Percentiles rank a stretch among this genome's conserved stretches.
Evolutionary conservation across 257 asterid genomes (phyloP).

Genomic region (Haberlea rhodopensis): DNA sequence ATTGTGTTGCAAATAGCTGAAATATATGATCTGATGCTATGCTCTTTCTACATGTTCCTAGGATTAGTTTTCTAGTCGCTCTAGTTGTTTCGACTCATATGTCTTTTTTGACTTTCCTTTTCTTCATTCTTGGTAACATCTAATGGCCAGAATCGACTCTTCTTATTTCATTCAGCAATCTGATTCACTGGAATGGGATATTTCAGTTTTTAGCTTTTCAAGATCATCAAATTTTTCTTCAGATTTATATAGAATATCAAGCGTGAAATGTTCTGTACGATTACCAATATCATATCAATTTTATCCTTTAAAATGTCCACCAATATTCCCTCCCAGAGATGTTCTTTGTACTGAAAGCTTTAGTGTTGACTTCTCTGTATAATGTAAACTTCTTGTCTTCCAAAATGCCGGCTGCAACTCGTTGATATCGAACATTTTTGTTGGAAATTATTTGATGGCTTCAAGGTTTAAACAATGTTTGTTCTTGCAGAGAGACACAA

Average conservation of each 20-base stretch:
- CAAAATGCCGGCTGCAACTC: background rate
- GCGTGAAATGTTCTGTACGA: too few relatives aligned
- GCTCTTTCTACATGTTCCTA: too few relatives aligned
- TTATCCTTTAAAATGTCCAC: too few relatives aligned
- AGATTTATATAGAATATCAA: too few relatives aligned
- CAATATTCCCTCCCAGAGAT: background rate
- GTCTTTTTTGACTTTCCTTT: background rate
- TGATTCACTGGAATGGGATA: background rate
- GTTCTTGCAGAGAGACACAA: constrained; percentile 75
- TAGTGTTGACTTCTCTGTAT: background rate
- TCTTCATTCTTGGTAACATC: background rate
- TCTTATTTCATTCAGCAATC: too few relatives aligned
- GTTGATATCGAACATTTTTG: too few relatives aligned
- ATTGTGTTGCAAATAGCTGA: too few relatives aligned
- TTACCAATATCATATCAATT: too few relatives aligned
- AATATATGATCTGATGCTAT: too few relatives aligned
- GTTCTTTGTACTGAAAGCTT: background rate
- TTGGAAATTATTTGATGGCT: background rate
- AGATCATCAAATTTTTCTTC: too few relatives aligned
- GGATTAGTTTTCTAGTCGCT: too few relatives aligned
- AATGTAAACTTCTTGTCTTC: background rate
- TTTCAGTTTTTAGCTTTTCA: background rate
- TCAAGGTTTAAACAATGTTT: background rate
- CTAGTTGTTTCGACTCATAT: too few relatives aligned
- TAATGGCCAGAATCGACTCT: background rate